These are phyloP conservation scores for Cryphonectria carpinicola DNA, from an alignment of 2,329 filamentous ascomycete genomes.

Conservation along the genomic window DNA sequence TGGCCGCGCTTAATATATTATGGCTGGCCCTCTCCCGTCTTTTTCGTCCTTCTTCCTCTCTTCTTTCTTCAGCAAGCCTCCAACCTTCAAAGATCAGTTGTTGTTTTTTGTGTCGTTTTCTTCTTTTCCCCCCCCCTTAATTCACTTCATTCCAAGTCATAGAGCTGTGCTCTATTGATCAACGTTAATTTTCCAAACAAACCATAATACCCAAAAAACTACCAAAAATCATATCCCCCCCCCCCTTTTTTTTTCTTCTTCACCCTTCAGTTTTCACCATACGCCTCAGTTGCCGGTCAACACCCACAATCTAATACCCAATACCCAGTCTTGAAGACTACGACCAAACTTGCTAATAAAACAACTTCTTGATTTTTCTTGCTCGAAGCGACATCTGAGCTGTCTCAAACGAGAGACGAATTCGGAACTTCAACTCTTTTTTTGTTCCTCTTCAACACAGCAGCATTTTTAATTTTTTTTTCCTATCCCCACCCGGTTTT, in stretches of 20 bases:
- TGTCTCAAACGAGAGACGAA: constrained; percentile 28
- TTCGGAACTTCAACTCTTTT: constrained; percentile 41
- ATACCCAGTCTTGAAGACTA: constrained; percentile 37
- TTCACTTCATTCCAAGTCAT: constrained; percentile 31
- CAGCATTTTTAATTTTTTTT: constrained; percentile 40
- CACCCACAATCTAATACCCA: constrained; percentile 40
- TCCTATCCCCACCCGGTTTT: constrained; percentile 23
- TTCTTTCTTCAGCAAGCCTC: constrained; percentile 68
- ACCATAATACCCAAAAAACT: constrained; percentile 19
- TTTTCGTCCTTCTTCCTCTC: constrained; percentile 42
- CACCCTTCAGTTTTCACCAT: constrained; percentile 35
- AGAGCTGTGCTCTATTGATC: constrained; percentile 44
- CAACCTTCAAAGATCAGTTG: constrained; percentile 57
- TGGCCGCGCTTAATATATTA: constrained; percentile 45
- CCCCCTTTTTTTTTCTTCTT: constrained; percentile 24
- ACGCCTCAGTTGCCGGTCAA: constrained; percentile 55
- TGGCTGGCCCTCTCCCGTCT: constrained; percentile 41
- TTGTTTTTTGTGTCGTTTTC: constrained; percentile 48
- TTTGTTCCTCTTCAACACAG: constrained; percentile 26
- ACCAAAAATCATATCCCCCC: constrained; percentile 35
- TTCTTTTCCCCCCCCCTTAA: constrained; percentile 38
- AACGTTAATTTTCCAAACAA: constrained; percentile 30
- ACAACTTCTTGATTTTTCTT: constrained; percentile 60
- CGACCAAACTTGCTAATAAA: constrained; percentile 45
- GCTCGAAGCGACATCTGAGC: constrained; percentile 48